Conservation (phyloP, 1,284 basidiomycete genomes). For the Apiotrichum gracile region DNA sequence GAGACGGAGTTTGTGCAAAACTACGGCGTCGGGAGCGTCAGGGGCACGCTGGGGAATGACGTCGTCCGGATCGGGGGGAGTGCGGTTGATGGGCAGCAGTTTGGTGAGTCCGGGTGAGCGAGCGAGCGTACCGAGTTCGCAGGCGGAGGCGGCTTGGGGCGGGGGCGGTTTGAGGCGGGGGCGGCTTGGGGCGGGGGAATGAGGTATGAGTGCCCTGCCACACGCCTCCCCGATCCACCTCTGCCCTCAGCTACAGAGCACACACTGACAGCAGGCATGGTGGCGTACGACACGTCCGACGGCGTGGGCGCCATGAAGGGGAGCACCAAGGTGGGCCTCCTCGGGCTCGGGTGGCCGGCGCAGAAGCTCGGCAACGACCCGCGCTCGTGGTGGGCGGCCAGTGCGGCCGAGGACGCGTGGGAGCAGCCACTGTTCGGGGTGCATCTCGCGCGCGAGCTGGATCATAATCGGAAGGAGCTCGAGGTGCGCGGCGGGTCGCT, state of each 20-base stretch:
- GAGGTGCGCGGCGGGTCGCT: constrained; percentile 59
- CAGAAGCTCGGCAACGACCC: constrained; percentile 22
- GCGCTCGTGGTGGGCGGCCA: constrained; percentile 40
- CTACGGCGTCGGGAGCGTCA: not conserved
- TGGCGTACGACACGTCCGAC: constrained; percentile 27
- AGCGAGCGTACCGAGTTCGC: not conserved
- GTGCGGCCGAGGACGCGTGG: constrained; percentile 40
- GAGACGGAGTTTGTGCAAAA: constrained; percentile 1
- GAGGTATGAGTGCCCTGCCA: too few relatives aligned
- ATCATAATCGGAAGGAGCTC: constrained; percentile 48
- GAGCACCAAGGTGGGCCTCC: constrained; percentile 38
- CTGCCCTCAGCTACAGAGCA: not conserved
- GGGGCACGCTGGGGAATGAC: not conserved
- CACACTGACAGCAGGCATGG: constrained; percentile 13
- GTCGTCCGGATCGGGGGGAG: not conserved
- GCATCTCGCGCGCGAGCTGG: constrained; percentile 57
- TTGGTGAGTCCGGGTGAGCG: constrained; percentile 27
- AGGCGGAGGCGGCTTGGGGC: too few relatives aligned
- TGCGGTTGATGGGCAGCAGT: not conserved
- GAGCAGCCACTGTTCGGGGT: constrained; percentile 66
- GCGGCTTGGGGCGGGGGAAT: too few relatives aligned
- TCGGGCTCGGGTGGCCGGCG: constrained; percentile 45
- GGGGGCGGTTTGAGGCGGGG: too few relatives aligned
- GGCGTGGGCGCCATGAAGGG: constrained; percentile 22
- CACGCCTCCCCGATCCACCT: too few relatives aligned